Evolutionary conservation across 441 rosid species (phyloP), one percentile per base, ranked within the genome.

Genomic region (Hura crepitans): DNA sequence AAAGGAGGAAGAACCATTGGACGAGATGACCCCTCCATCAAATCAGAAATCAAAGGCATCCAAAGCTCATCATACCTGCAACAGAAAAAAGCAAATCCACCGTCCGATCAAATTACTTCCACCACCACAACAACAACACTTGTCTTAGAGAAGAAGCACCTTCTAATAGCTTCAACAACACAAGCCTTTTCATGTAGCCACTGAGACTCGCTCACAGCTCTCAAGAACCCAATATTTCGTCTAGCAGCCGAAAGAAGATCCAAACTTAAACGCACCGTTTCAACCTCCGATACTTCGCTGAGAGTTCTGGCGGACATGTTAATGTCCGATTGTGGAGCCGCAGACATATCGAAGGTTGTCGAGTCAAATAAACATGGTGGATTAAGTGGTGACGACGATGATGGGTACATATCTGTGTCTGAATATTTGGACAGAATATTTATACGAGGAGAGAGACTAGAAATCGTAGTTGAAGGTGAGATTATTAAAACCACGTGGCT

Each of bases 1-100:
- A 93, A 64, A 43, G 98, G 98, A 77, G 98, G 95, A 51, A 93
- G 85, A 54, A 91, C 71, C 81, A 88, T 70, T 0, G 95, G 89
- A 62, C 90, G 84, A 70, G 77, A 73, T 46, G 84, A 70, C 71
- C 87, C 90, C 81, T 72, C 84, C 76, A 81, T 82, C 73, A 88
- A 80, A 85, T 88, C 94, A 79, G 86, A 78, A 73, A 89, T 80
- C 86, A 93, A 79, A 76, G 97, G 98, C 97, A 93, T 87, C 98
- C 98, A 93, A 2, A 93, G 81, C 84, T 87, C 86, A 42, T 93
- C 95, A 68, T 93, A 93, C 87, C 97, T 93, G 59, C 13, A 76
- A 76, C 56, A 68, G 6, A 65, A 50, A 18, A 1, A 49, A 27
- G 57, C 66, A 11, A 69, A 30, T 3, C 51, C 23, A 9, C 76